A percentile compares a stretch with the other conserved stretches of the same genome.
Conservation (phyloP, 495 filamentous ascomycete species). For the Talaromyces stipitatus region DNA sequence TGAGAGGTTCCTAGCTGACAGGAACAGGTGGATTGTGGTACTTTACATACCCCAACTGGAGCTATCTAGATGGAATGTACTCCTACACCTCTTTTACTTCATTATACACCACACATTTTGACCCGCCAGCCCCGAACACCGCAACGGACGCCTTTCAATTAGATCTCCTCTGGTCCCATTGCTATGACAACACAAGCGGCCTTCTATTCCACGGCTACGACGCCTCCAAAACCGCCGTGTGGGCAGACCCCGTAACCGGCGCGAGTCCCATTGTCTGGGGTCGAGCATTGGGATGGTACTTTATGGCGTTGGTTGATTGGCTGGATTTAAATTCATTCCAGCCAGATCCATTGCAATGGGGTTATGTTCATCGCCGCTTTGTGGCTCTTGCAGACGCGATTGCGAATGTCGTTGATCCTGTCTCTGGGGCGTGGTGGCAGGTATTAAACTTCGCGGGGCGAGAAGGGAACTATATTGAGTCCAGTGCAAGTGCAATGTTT, state of each 20-base stretch:
- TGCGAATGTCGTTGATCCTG: slow-evolving; percentile 32
- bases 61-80: slow-evolving; percentile 52
- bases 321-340: slow-evolving; percentile 37
- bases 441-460: slow-evolving; percentile 41
- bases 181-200: slow-evolving; percentile 33
- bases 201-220: slow-evolving; percentile 55
- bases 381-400: slow-evolving; percentile 32
- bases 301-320: slow-evolving; percentile 49
- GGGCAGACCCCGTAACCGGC: slow-evolving; percentile 49
- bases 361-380: slow-evolving; percentile 29
- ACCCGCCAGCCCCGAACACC: slow-evolving; percentile 19
- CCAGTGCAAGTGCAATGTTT: slow-evolving; percentile 54
- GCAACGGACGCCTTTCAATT: slow-evolving; percentile 45
- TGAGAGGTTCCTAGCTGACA: slow-evolving; percentile 1
- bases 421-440: slow-evolving; percentile 53
- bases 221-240: slow-evolving; percentile 40
- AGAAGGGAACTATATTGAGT: slow-evolving; percentile 54
- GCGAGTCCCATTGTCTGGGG: slow-evolving; percentile 50
- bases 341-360: slow-evolving; percentile 18
- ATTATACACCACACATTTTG: slow-evolving; percentile 36
- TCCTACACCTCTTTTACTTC: slow-evolving; percentile 44
- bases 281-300: slow-evolving; percentile 52
- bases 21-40: slow-evolving; percentile 46
- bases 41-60: slow-evolving; percentile 45
- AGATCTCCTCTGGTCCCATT: slow-evolving; percentile 43